Base-by-base conservation (phyloP, 73 alveolate species). In the Paraurostyla sp. region DNA sequence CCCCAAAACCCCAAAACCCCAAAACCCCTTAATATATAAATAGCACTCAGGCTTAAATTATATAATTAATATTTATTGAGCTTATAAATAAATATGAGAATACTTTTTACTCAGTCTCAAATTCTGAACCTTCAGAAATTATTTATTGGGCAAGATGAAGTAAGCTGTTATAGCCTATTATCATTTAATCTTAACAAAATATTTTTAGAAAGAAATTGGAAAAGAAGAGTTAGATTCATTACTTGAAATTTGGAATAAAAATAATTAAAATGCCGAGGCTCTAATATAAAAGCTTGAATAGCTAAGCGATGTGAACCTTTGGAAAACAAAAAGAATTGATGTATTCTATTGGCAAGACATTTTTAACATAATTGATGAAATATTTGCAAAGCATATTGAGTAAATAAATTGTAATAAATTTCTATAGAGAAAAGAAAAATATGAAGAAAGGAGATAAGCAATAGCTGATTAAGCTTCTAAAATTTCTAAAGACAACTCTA, bases 21-120 rank as follows among this genome's bases (percentile, higher is more conserved):
- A n/a, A n/a, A n/a, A n/a, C n/a, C n/a, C n/a, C n/a, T n/a, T n/a
- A n/a, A n/a, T n/a, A n/a, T n/a, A n/a, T n/a, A n/a, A n/a, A n/a
- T n/a, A n/a, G n/a, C n/a, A n/a, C n/a, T n/a, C n/a, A n/a, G n/a
- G n/a, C n/a, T n/a, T n/a, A n/a, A n/a, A n/a, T n/a, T n/a, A n/a
- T n/a, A n/a, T n/a, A n/a, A n/a, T n/a, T n/a, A n/a, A n/a, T 32
- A 41, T 16, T 41, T 22, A 69, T 69, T 43, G 62, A 69, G 62
- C 42, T 73, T 49, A 3, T n/a, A n/a, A n/a, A 43, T 48, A 73
- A 73, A 73, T n/a, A 73, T 73, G 86, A 51, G 71, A 25, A 43
- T 48, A 73, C 33, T 22, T 43, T 49, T 73, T 25, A 73, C 86
- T 6, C 50, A 40, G 48, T 45, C 42, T 20, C 40, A 73, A 25